Conservation (phyloP, 257 asterid species). For the Lycium barbarum region DNA sequence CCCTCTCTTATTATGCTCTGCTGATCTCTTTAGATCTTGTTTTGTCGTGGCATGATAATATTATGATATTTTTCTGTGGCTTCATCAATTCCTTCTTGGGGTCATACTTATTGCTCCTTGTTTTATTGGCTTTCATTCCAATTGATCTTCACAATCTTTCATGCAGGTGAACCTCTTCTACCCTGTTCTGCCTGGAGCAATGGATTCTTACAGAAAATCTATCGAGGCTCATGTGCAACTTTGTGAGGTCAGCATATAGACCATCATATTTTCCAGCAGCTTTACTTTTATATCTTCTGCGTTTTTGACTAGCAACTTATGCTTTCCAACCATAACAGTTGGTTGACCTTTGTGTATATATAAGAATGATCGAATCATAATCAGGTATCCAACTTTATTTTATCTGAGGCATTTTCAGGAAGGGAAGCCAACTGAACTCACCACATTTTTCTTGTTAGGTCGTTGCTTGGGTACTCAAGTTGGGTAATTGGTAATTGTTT, state of each 20-base stretch:
- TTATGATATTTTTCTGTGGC: background rate
- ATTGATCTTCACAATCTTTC: constrained; percentile 28
- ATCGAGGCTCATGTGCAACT: constrained; percentile 64
- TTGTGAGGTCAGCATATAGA: constrained; percentile 61
- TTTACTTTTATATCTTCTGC: background rate
- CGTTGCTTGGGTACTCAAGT: background rate
- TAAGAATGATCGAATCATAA: background rate
- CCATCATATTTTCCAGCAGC: constrained; percentile 5
- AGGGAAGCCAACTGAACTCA: background rate
- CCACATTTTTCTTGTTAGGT: background rate
- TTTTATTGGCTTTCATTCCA: constrained; percentile 14
- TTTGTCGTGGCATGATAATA: background rate
- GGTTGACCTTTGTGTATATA: background rate
- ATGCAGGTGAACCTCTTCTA: constrained; percentile 84
- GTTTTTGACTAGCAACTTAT: constrained; percentile 15
- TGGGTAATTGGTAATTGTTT: constrained; percentile 2
- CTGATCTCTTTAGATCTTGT: constrained; percentile 16
- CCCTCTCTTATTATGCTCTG: constrained; percentile 33
- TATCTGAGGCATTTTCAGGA: background rate
- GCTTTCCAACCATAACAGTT: constrained; percentile 19
- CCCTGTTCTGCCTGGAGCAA: constrained; percentile 66
- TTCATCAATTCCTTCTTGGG: constrained; percentile 14
- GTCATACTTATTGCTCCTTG: background rate
- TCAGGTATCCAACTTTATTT: constrained; percentile 13
- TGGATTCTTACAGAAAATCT: constrained; percentile 70